Evolutionary conservation across 306 rosid species (phyloP), one percentile per base, ranked within the genome.

Genomic region (Arachis hypogaea): DNA sequence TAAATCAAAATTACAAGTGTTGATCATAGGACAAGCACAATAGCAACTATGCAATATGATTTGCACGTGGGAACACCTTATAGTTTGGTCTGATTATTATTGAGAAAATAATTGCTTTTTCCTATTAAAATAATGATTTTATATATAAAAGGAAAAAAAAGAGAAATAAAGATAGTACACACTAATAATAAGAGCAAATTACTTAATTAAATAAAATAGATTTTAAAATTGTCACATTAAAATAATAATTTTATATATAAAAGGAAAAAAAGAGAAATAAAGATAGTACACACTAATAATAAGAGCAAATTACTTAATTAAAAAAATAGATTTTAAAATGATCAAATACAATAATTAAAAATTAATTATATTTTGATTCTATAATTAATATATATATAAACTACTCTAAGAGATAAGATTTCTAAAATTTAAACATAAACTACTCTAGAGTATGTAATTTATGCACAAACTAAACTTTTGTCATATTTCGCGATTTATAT

Each of bases 21-120:
- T 69, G 76, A 81, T 81, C 76, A 33, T 33, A 33, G 73, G 80
- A 81, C 83, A 66, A 68, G 16, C 75, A 80, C 87, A 81, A 33
- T 33, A 33, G 38, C 38, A 33, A 33, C 38, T 87, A 86, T 81
- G 87, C 83, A 43, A 4, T 18, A 65, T 68, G 76, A 29, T 41
- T 56, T 30, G 64, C 68, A 64, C 77, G 78, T 74, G 81, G 55
- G 33, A 69, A 59, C 43, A 68, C 10, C 3, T 51, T 40, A 55
- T 73, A 42, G 54, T 54, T 63, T n/a, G n/a, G 18, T 66, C 57
- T 7, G 14, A 7, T 75, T 47, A 49, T 71, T 71, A 49, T 74
- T 72, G 46, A 68, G 3, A 49, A 57, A 51, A 74, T 69, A 36
- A 80, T 74, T 49, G 22, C 5, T n/a, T 73, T 40, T 43, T 28